Evolutionary conservation across 2,329 filamentous ascomycete genomes (phyloP), one percentile per base, ranked within the genome.

Genomic region (Colletotrichum tropicicola): DNA sequence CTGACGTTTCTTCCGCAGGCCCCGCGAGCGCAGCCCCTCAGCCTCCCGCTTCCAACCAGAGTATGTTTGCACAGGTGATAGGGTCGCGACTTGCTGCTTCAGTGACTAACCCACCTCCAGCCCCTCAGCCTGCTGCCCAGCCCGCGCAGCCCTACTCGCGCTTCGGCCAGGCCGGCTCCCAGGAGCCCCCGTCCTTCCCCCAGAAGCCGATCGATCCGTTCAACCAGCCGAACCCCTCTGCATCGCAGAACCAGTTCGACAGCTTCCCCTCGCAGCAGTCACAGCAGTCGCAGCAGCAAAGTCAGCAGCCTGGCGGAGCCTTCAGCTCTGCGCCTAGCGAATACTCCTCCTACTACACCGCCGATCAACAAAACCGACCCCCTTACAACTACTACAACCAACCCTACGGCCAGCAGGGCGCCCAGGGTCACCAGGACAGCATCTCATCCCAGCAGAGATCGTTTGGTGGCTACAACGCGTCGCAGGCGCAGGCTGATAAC

Each of bases 131-230:
- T 71, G 84, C 85, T 71, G 83, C 82, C 66, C 83, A 83, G 65
- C 85, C 83, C 73, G 84, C 87, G 72, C 88, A 88, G 74, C 89
- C 91, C 72, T 94, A 89, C 72, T 88, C 87, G 62, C 90, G 92
- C 60, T 94, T 90, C 73, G 87, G 85, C 52, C 90, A 91, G 72
- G 74, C 84, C 56, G 83, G 82, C 57, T 77, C 85, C 32, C 89
- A 89, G 60, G 91, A 93, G 59, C 79, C 85, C 23, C 80, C 88
- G 44, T 82, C 87, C 19, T 83, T 87, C 59, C 80, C 84, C 5
- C 91, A 93, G 78, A 98, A 98, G 82, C 88, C 91, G 2, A 94
- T 94, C 78, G 95, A 98, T 75, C 88, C 92, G 0, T 98, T 97
- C 75, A 88, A 85, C 70, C 93, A 97, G 75, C 92, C 94, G 75